A percentile compares a stretch with the other conserved stretches of the same genome.
Conservation (phyloP, 2,329 filamentous ascomycete species). For the Leptographium radiaticola region DNA sequence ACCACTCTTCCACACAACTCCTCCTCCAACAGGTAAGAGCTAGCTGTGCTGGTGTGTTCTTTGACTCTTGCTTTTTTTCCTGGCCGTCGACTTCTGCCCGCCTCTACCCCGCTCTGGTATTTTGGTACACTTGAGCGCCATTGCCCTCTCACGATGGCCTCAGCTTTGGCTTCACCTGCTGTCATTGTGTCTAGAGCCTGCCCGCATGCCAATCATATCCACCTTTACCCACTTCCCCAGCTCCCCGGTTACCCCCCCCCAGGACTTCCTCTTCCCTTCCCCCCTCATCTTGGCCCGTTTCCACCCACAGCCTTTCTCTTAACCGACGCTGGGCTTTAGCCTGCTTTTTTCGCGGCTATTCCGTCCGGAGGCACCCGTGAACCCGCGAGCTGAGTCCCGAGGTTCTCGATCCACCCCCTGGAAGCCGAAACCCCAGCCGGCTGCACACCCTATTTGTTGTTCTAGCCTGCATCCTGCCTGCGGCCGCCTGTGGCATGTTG, state of each 20-base stretch:
- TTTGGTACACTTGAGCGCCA: neutral
- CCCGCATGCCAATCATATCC: neutral
- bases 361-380: conserved; percentile 7
- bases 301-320: neutral
- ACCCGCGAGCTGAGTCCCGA: conserved; percentile 4
- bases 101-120: neutral
- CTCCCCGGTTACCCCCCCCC: neutral
- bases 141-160: neutral
- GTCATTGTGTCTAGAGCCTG: neutral
- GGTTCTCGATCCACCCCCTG: neutral
- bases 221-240: conserved; percentile 1
- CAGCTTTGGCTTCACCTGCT: neutral
- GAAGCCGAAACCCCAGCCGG: neutral
- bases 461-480: neutral
- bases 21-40: too few relatives aligned
- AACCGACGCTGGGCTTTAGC: conserved; percentile 5
- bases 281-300: neutral
- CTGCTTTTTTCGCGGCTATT: conserved; percentile 7
- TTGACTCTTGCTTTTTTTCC: neutral
- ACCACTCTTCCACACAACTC: too few relatives aligned
- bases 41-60: neutral
- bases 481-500: neutral
- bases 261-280: neutral
- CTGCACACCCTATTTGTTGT: neutral
- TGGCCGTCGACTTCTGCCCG: too few relatives aligned